These are phyloP conservation scores for Grosmannia serpens DNA, from an alignment of 2,329 filamentous ascomycete species.

Conservation along the genomic window DNA sequence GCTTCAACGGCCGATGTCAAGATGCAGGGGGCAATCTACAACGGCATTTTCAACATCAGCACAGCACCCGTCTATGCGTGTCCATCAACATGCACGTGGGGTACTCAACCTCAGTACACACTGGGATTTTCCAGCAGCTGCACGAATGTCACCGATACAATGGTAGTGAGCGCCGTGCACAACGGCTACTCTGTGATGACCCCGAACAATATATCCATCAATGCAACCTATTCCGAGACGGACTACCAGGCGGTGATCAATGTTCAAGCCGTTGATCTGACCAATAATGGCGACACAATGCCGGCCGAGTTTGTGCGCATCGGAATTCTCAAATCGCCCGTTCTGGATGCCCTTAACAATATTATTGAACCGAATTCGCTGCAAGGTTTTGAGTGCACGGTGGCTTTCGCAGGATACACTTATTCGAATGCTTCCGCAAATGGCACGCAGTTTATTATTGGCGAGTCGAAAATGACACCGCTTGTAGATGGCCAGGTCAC, in stretches of 20 bases:
- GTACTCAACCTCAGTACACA: background rate
- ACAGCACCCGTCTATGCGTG: background rate
- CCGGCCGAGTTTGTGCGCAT: background rate
- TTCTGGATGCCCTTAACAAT: background rate
- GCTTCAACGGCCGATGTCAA: background rate
- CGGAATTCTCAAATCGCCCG: background rate
- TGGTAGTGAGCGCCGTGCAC: background rate
- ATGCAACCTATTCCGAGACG: background rate
- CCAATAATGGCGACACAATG: background rate
- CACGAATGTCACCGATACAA: background rate
- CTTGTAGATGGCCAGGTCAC: background rate
- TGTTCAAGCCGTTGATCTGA: background rate
- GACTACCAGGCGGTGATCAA: background rate
- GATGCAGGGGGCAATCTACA: conserved; percentile 1
- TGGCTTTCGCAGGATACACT: background rate
- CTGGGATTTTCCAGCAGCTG: background rate
- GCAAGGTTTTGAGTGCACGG: background rate
- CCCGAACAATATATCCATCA: background rate
- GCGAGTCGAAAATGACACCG: background rate
- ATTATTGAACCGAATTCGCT: background rate
- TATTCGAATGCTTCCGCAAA: background rate
- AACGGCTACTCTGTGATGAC: background rate
- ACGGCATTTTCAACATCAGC: background rate
- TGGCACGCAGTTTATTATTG: background rate
- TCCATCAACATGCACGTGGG: background rate